Conservation (phyloP, 2,329 filamentous ascomycete genomes). For the Fusarium nodosum region DNA sequence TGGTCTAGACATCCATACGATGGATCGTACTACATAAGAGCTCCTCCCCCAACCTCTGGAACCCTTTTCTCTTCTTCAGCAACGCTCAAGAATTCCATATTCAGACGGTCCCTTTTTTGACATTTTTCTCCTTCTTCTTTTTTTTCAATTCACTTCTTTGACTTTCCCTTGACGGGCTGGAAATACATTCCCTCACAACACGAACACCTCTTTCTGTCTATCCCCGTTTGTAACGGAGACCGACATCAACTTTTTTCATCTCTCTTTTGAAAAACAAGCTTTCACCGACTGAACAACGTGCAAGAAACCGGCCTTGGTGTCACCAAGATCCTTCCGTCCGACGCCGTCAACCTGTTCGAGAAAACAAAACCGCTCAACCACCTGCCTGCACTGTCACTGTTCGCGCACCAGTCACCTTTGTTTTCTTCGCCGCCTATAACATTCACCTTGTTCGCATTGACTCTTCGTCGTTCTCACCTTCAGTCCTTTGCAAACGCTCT, state of each 20-base stretch:
- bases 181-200: slow-evolving; percentile 41
- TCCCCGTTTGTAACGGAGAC: slow-evolving; percentile 37
- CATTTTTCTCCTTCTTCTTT: slow-evolving; percentile 25
- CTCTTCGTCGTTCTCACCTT: slow-evolving; percentile 26
- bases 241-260: slow-evolving; percentile 25
- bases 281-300: slow-evolving; percentile 34
- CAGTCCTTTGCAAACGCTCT: slow-evolving; percentile 36
- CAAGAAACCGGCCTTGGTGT: slow-evolving; percentile 31
- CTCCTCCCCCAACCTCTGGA: slow-evolving; percentile 30
- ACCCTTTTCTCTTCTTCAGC: slow-evolving; percentile 33
- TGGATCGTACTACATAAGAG: slow-evolving; percentile 41
- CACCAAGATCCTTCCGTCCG: slow-evolving; percentile 33
- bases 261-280: slow-evolving; percentile 21
- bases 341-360: slow-evolving; percentile 40
- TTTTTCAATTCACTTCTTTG: slow-evolving; percentile 29
- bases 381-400: slow-evolving; percentile 38
- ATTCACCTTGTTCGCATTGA: slow-evolving; percentile 29
- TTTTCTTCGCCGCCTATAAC: slow-evolving; percentile 16
- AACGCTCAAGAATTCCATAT: slow-evolving; percentile 47
- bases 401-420: slow-evolving; percentile 25
- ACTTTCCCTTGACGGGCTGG: slow-evolving; percentile 44
- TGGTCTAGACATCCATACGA: slow-evolving; percentile 1
- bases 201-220: slow-evolving; percentile 13
- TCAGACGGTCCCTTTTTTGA: slow-evolving; percentile 28
- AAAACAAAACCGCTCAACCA: slow-evolving; percentile 39